Evolutionary conservation across 2,329 filamentous ascomycete species (phyloP), one percentile per base, ranked within the genome.

Genomic region (Tolypocladium album): DNA sequence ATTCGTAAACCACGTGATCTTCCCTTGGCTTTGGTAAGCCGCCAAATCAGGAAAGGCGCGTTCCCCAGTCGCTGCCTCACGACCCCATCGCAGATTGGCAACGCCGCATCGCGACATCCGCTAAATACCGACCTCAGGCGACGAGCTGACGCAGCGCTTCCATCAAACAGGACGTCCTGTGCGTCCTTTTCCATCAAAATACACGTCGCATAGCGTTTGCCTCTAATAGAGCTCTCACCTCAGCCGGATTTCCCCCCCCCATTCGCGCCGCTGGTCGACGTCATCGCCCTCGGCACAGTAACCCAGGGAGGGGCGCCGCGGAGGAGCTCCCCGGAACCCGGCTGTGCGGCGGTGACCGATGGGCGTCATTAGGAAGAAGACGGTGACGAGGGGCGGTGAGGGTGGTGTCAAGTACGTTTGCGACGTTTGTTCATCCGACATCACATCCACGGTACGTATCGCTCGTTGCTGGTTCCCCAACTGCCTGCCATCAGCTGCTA

Each of bases 311-410:
- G 50, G 31, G 50, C 34, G 40, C 27, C 20, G 40, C 20, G 7
- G 27, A 45, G 40, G 58, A 62, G 60, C 62, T 65, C 68, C 68
- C 66, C 64, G 61, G 50, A 39, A 39, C 50, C 38, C 12, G 20
- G n/a, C 58, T 20, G 42, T 20, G 9, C 6, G 8, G 40, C 56
- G 9, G 39, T 45, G 8, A 13, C 31, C 67, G 57, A 97, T 97
- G 93, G 92, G 92, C 67, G 89, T 96, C 70, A 96, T 97, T 73
- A 89, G 92, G 72, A 97, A 97, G 81, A 97, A 97, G 79, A 94
- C 90, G 62, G 89, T 89, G 66, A 87, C 88, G 59, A 83, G 90
- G 70, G 90, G 90, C 64, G 91, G 88, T 58, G 91, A 97, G 72
- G 92, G 89, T 56, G 90, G 90, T 64, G 89, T 92, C 39, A 97